These are phyloP conservation scores for Cercospora zeina DNA, from an alignment of 2,329 filamentous ascomycete genomes.

Conservation along the genomic window DNA sequence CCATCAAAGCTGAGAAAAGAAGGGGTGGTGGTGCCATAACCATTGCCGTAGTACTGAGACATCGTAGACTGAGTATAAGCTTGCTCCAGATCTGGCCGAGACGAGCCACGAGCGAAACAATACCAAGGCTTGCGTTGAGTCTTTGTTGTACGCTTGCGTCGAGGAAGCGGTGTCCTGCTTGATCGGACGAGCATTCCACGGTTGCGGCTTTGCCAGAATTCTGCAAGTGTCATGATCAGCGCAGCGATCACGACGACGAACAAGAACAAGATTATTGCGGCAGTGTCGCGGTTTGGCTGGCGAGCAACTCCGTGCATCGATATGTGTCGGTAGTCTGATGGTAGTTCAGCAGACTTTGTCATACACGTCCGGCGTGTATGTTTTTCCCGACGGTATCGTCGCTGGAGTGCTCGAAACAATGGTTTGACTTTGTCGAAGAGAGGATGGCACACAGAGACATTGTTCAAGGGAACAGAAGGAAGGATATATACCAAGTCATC, in stretches of 20 bases:
- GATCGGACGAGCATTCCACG: neutral
- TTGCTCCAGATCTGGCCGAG: conserved; percentile 17
- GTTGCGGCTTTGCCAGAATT: conserved; percentile 8
- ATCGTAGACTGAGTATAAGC: neutral
- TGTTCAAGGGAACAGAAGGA: neutral
- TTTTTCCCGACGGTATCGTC: neutral
- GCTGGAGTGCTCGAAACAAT: neutral
- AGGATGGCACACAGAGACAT: conserved; percentile 3
- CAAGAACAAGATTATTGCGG: conserved; percentile 8
- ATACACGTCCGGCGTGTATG: conserved; percentile 8
- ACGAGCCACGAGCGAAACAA: conserved; percentile 8
- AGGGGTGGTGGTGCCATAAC: conserved; percentile 9
- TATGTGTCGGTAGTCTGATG: neutral
- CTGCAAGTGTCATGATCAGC: conserved; percentile 8
- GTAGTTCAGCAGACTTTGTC: neutral
- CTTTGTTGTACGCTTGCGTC: neutral
- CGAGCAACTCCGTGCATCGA: neutral
- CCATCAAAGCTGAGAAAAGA: conserved; percentile 18
- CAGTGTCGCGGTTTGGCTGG: neutral
- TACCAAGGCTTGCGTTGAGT: conserved; percentile 8
- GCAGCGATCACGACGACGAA: conserved; percentile 14
- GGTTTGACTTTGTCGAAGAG: neutral
- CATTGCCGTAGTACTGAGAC: neutral
- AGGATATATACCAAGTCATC: neutral
- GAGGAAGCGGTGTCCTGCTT: conserved; percentile 12